A percentile compares a stretch with the other conserved stretches of the same genome.
Evolutionary conservation across 768 basidiomycete species (phyloP).

Genomic region (Auricularia sp.): DNA sequence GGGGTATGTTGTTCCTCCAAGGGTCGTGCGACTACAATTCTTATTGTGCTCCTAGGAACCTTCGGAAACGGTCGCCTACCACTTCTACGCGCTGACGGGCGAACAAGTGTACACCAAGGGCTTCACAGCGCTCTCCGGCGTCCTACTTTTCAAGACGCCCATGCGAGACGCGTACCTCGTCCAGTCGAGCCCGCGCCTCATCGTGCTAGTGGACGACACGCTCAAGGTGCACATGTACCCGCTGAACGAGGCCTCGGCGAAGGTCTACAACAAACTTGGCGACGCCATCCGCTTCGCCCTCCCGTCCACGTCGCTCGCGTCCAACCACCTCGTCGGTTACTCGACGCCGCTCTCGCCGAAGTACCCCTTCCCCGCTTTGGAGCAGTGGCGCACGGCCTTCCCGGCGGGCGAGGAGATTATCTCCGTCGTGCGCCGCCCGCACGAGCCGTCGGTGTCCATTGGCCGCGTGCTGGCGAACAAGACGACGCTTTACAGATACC

Average conservation of each 20-base stretch:
- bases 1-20: conserved; percentile 37
- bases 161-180: conserved; percentile 22
- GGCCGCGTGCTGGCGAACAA: conserved; percentile 84
- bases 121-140: conserved; percentile 48
- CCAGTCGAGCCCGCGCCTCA: conserved; percentile 1
- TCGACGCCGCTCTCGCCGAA: not conserved
- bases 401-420: conserved; percentile 48
- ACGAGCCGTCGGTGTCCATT: conserved; percentile 56
- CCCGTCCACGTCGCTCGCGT: conserved; percentile 31
- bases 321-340: conserved; percentile 39
- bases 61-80: conserved; percentile 65
- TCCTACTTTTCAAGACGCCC: conserved; percentile 36
- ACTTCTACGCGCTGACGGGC: conserved; percentile 72
- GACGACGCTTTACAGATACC: conserved; percentile 86
- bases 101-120: conserved; percentile 52
- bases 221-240: conserved; percentile 58
- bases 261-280: conserved; percentile 33
- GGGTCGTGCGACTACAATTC: not conserved
- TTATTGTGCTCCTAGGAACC: conserved; percentile 31
- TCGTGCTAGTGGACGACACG: not conserved
- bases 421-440: conserved; percentile 35
- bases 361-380: not conserved
- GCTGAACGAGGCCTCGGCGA: conserved; percentile 35
- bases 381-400: conserved; percentile 29
- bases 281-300: conserved; percentile 48